Evolutionary conservation across 202 grass and related monocot species (phyloP).

Genomic region (Digitaria exilis): DNA sequence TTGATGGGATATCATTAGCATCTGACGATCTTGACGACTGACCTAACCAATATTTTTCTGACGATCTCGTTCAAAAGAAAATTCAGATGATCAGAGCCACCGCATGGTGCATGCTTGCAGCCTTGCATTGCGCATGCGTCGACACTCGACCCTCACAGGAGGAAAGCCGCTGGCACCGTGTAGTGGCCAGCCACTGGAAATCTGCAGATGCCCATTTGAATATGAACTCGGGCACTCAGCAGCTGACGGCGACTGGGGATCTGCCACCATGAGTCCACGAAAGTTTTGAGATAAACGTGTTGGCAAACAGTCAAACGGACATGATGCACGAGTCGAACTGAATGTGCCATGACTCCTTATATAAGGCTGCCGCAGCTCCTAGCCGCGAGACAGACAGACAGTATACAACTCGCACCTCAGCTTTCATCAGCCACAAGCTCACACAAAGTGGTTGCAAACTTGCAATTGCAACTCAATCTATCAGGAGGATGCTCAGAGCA

Average conservation of each 20-base stretch:
- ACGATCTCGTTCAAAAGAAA: too few species aligned
- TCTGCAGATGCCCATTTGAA: neutral
- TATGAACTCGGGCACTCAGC: neutral
- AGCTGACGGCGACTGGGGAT: neutral
- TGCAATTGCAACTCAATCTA: neutral
- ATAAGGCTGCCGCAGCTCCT: neutral
- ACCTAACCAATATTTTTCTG: neutral
- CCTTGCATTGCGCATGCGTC: neutral
- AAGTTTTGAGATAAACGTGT: neutral
- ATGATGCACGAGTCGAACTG: neutral
- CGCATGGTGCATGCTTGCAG: neutral
- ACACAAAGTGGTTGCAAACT: neutral
- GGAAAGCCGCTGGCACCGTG: neutral
- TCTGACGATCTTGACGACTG: neutral
- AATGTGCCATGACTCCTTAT: neutral
- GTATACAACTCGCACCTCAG: neutral
- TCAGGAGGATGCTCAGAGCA: conserved; percentile 35
- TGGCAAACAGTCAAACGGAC: neutral
- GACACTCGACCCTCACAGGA: neutral
- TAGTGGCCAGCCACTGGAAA: neutral
- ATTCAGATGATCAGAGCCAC: neutral
- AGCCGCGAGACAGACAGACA: neutral
- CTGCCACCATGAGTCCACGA: neutral
- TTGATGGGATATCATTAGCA: neutral
- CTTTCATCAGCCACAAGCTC: neutral